Evolutionary conservation across 78 protist species (phyloP), one percentile per base, ranked within the genome.

Genomic region (Dictyostelium firmibasis): DNA sequence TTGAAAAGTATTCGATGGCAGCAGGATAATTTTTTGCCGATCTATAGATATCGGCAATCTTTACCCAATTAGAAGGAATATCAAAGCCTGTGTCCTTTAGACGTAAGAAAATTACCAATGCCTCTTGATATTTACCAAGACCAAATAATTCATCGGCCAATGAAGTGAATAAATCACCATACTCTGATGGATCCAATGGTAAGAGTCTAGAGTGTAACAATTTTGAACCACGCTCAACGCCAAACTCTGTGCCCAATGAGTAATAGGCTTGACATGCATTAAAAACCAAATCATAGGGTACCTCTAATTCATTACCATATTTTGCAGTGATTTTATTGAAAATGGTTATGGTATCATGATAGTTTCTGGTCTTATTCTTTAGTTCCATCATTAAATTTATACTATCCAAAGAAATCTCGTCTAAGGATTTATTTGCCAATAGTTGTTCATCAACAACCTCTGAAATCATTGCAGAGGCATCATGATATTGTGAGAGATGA

Each of bases 321-420:
- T 77, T 47, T 16, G 50, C 83, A 2, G 53, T 4, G 13, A 87
- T 43, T 60, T 43, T 78, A 3, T 78, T 53, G 35, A 69, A 89
- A 8, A 69, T 14, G 0, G 18, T 10, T 1, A 81, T 36, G 6
- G 87, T 69, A 14, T 89, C 83, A 1, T 41, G 38, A 35, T n/a
- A 89, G 25, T 64, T 18, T 25, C 69, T 77, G 1, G 27, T 53
- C 10, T 64, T 50, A 25, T 78, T 88, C 33, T 79, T 77, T 4
- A 88, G 33, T 23, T 79, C 93, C 78, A 88, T 38, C 29, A 88
- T 7, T n/a, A 88, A 14, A 79, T 88, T 88, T 1, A 88, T 16
- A 27, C 23, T 36, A 23, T 79, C 93, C 36, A 78, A 67, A 4
- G 83, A 64, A 14, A 88, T 25, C 25, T 76, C 62, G 1, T 53